A percentile compares a stretch with the other conserved stretches of the same genome.
These are phyloP conservation scores for Stereum hirsutum DNA, from an alignment of 1,284 basidiomycete species.

Conservation along the genomic window DNA sequence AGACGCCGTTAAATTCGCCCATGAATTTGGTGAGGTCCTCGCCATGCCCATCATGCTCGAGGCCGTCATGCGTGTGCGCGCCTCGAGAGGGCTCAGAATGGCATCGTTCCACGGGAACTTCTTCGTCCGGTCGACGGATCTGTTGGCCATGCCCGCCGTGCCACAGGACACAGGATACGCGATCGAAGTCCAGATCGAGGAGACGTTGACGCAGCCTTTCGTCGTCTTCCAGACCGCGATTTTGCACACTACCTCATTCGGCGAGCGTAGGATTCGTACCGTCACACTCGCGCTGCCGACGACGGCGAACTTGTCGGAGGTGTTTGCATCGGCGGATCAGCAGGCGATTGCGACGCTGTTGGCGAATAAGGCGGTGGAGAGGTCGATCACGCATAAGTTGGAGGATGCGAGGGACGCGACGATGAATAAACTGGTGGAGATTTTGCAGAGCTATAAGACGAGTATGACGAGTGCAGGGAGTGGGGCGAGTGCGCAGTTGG, in stretches of 20 bases:
- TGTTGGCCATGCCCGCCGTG: slow-evolving; percentile 94
- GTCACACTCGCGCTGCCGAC: slow-evolving; percentile 91
- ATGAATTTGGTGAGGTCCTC: slow-evolving; percentile 91
- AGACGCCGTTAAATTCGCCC: slow-evolving; percentile 96
- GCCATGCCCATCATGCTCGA: slow-evolving; percentile 95
- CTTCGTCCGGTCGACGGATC: slow-evolving; percentile 96
- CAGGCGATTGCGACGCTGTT: slow-evolving; percentile 85
- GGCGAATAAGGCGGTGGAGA: slow-evolving; percentile 96
- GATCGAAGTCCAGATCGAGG: slow-evolving; percentile 97
- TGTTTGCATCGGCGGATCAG: slow-evolving; percentile 95
- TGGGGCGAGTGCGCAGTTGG: slow-evolving; percentile 91
- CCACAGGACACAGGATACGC: slow-evolving; percentile 96
- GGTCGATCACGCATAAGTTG: slow-evolving; percentile 81
- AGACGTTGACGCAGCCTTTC: slow-evolving; percentile 86
- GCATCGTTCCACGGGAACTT: slow-evolving; percentile 99
- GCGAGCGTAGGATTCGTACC: slow-evolving; percentile 94
- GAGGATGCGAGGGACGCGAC: slow-evolving; percentile 93
- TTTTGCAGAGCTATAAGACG: slow-evolving; percentile 88
- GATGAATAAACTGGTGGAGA: slow-evolving; percentile 85
- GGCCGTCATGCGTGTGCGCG: slow-evolving; percentile 95
- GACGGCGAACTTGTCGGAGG: slow-evolving; percentile 86
- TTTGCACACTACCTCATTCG: slow-evolving; percentile 91
- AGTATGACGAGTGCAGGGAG: slow-evolving; percentile 93
- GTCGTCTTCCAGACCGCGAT: slow-evolving; percentile 97
- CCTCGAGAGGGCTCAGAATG: slow-evolving; percentile 91